These are phyloP conservation scores for Tagetes patula DNA, from an alignment of 129 eudicot genomes.

Conservation along the genomic window DNA sequence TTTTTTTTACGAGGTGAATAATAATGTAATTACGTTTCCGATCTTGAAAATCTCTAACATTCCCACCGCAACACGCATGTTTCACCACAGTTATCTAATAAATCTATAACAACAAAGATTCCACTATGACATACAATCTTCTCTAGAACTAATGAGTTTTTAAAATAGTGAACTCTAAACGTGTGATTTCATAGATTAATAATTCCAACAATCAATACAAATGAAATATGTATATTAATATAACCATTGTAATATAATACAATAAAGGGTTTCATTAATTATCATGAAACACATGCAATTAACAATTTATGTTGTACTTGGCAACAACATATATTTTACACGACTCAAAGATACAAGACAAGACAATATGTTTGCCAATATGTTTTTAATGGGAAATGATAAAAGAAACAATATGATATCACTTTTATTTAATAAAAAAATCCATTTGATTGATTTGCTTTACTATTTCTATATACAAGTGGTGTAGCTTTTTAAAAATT, in stretches of 20 bases:
- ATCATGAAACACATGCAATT: background rate
- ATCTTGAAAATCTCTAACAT: no score
- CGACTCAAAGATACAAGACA: constrained; percentile 1
- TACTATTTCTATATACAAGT: constrained; percentile 32
- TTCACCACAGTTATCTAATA: no score
- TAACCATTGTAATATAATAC: background rate
- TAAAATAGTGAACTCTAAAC: background rate
- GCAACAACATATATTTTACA: background rate
- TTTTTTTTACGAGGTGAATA: no score
- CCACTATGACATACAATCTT: background rate
- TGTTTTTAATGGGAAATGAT: background rate
- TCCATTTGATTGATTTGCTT: constrained; percentile 35
- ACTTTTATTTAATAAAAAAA: constrained; percentile 24
- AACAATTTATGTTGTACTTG: background rate
- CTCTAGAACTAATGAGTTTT: background rate
- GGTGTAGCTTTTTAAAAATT: constrained; percentile 32
- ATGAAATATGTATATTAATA: no score
- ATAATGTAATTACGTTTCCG: no score
- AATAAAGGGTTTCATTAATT: background rate
- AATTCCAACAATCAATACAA: background rate
- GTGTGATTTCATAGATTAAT: background rate
- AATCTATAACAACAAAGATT: no score
- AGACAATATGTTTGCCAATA: constrained; percentile 22
- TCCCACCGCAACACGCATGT: no score
- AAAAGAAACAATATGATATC: constrained; percentile 33